These are phyloP conservation scores for Pseudozyma sp. DNA, from an alignment of 1,284 basidiomycete species.

Conservation along the genomic window DNA sequence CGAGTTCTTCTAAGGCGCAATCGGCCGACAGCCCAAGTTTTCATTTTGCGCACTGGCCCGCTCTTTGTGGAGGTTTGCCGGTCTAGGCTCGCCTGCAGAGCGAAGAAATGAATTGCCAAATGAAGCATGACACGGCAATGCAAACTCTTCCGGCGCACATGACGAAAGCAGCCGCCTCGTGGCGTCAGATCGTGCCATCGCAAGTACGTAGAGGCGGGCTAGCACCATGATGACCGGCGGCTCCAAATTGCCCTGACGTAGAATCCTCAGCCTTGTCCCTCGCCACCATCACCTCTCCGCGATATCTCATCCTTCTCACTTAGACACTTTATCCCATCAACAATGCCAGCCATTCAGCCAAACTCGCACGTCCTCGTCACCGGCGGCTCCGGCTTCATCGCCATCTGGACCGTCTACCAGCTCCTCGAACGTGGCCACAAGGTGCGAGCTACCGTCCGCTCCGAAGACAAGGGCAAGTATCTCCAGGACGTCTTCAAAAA, in stretches of 20 bases:
- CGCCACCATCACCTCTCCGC: background rate
- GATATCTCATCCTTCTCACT: background rate
- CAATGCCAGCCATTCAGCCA: slow-evolving; percentile 70
- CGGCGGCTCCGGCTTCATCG: slow-evolving; percentile 71
- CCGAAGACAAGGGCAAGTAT: slow-evolving; percentile 73
- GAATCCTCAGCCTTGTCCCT: too few relatives aligned
- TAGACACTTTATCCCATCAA: background rate
- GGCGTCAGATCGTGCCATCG: background rate
- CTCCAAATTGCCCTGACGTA: too few relatives aligned
- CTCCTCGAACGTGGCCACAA: slow-evolving; percentile 65
- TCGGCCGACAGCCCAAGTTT: slow-evolving; percentile 1
- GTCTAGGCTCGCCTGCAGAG: background rate
- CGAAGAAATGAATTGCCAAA: background rate
- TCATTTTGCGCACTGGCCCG: background rate
- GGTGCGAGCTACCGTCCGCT: slow-evolving; percentile 75
- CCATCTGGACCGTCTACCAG: slow-evolving; percentile 71
- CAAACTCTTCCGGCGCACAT: background rate
- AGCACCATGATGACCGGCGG: too few relatives aligned
- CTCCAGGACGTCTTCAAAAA: slow-evolving; percentile 71
- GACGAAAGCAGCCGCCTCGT: background rate
- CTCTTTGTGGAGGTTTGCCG: slow-evolving; percentile 1
- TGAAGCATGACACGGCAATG: slow-evolving; percentile 1
- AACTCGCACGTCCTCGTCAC: slow-evolving; percentile 71
- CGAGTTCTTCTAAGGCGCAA: background rate
- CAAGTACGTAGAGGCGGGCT: too few relatives aligned